These are phyloP conservation scores for Dictyostelium firmibasis DNA, from an alignment of 78 protist genomes.

Conservation along the genomic window DNA sequence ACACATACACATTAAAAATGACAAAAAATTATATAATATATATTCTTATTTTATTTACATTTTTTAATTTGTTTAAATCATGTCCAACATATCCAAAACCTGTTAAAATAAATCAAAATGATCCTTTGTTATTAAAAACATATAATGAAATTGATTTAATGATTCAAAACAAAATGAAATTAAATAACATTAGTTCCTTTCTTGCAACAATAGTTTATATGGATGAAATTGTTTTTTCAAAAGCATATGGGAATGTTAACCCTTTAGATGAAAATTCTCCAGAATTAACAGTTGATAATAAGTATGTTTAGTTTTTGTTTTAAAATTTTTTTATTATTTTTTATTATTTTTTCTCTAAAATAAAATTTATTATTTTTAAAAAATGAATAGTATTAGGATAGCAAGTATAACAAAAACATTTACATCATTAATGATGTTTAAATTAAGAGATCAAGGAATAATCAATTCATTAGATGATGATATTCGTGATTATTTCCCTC, in stretches of 20 bases:
- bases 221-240: conserved; percentile 39
- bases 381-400: conserved; percentile 25
- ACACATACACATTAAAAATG: too few relatives aligned
- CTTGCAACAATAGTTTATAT: conserved; percentile 26
- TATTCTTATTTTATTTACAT: neutral
- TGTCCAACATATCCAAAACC: conserved; percentile 33
- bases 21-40: neutral
- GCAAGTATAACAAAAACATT: conserved; percentile 64
- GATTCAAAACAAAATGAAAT: neutral
- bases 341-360: neutral
- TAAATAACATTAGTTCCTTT: neutral
- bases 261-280: conserved; percentile 15
- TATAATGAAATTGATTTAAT: conserved; percentile 15
- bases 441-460: conserved; percentile 49
- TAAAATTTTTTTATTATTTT: neutral
- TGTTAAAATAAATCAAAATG: neutral
- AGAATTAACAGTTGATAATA: conserved; percentile 10
- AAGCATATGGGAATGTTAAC: conserved; percentile 14
- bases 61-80: neutral
- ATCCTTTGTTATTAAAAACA: neutral
- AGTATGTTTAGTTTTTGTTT: neutral
- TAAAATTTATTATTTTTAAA: neutral
- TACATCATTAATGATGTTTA: conserved; percentile 57
- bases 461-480: conserved; percentile 37
- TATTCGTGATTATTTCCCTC: conserved; percentile 30